Conservation (phyloP, 768 basidiomycete genomes). For the Boletus pseudo-olivaceus region DNA sequence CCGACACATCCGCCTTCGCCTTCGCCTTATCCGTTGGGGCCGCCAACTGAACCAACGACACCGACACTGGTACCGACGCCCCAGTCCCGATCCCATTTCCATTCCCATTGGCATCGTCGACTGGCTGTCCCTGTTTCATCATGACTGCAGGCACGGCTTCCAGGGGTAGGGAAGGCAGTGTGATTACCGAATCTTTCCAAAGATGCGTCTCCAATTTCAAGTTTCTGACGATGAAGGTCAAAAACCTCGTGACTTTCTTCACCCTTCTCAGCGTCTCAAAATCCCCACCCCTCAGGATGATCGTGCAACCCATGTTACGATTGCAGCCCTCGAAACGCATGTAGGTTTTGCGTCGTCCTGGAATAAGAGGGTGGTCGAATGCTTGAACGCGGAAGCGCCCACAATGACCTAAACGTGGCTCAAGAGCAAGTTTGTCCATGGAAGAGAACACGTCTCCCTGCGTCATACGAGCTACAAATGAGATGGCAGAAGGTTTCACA, state of each 20-base stretch:
- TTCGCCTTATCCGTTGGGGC: slow-evolving; percentile 18
- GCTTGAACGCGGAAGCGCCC: slow-evolving; percentile 84
- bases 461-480: slow-evolving; percentile 88
- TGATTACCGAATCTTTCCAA: slow-evolving; percentile 88
- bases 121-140: slow-evolving; percentile 26
- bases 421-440: slow-evolving; percentile 88
- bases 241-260: slow-evolving; percentile 90
- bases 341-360: slow-evolving; percentile 91
- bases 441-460: slow-evolving; percentile 94
- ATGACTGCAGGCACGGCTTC: slow-evolving; percentile 56
- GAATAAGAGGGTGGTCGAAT: slow-evolving; percentile 90
- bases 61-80: slow-evolving; percentile 17
- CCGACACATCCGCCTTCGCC: slow-evolving; percentile 4
- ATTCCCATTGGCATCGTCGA: slow-evolving; percentile 22
- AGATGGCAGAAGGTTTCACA: slow-evolving; percentile 84
- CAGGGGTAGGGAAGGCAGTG: slow-evolving; percentile 59
- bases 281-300: slow-evolving; percentile 86
- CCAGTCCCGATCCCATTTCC: slow-evolving; percentile 12
- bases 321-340: slow-evolving; percentile 98
- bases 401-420: slow-evolving; percentile 89
- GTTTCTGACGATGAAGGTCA: slow-evolving; percentile 90
- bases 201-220: slow-evolving; percentile 90
- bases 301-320: slow-evolving; percentile 90
- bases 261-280: slow-evolving; percentile 75
- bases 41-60: slow-evolving; percentile 24